Base-by-base conservation (phyloP, 73 alveolate species). In the Paramecium octaurelia region DNA sequence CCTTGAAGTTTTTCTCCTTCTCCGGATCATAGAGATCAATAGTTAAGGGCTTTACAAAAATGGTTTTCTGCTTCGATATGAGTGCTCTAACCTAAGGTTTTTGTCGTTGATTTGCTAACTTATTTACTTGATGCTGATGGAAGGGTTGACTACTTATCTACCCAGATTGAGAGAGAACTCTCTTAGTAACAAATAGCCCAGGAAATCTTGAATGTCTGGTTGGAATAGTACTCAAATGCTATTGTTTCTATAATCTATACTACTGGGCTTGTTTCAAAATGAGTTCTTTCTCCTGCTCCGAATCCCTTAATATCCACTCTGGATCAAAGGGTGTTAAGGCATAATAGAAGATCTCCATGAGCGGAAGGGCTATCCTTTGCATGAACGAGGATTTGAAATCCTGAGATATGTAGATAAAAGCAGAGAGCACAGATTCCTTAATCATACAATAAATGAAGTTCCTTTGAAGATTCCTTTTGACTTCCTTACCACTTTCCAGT, bases 321-420 rank as follows among this genome's bases (percentile, higher is more conserved):
- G 97, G 97, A 50, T 93, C 93, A 92, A 96, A 95, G 35, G 92
- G 92, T 86, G 94, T 95, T 86, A 96, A 93, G 4, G 92, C 50
- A 18, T 87, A 75, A 85, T 93, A 96, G 92, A 92, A 93, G 11
- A 93, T 93, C 58, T 95, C 98, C 54, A 96, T 75, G 46, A 96
- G 88, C n/a, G 92, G 91, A 10, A 95, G 69, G 6, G 92, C 73
- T n/a, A 95, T 48, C 64, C 95, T 96, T 86, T 95, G 27, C 76
- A 87, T 44, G n/a, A 95, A 44, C 7, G 94, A 88, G 7, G 86
- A 24, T 16, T 93, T 83, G 92, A 93, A 96, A 38, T 96, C 99
- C 60, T 96, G 86, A 21, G 98, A 64, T 71, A 96, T 50, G 92
- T 57, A 96, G 20, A 92, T 91, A 58, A 96, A 92, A 0, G 96